phyloP scores from a whole-genome alignment of 306 rosid species.

The Castanea sativa region DNA sequence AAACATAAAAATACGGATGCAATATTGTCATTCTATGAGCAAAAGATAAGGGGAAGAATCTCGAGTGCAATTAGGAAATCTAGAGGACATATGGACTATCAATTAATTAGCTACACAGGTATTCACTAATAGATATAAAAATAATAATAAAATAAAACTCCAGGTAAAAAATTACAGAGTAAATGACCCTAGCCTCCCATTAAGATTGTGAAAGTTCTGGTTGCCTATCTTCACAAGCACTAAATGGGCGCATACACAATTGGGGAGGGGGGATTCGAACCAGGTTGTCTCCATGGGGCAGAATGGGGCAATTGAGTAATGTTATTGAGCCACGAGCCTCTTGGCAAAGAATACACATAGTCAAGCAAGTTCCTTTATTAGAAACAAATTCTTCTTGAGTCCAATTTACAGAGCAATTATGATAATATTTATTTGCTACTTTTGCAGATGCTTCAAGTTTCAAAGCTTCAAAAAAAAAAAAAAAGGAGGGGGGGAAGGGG shows the following conservation, averaged over 20 bases:
- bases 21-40: not conserved
- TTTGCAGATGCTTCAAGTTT: conserved; percentile 7
- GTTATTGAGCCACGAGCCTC: too few species aligned
- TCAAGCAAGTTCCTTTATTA: not conserved
- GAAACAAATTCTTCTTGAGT: not conserved
- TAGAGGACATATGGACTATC: not conserved
- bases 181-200: conserved; percentile 1
- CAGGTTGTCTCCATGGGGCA: too few species aligned
- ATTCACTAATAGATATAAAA: not conserved
- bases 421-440: not conserved
- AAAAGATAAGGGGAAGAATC: not conserved
- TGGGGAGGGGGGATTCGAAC: too few species aligned
- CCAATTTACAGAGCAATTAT: not conserved
- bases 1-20: not conserved
- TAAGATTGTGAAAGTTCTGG: not conserved
- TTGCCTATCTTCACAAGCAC: too few species aligned
- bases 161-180: not conserved
- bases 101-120: not conserved
- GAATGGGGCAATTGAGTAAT: too few species aligned
- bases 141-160: not conserved
- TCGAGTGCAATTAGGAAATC: not conserved
- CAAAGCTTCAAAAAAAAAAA: conserved; percentile 4
- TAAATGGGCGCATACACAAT: too few species aligned
- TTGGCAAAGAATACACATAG: not conserved
- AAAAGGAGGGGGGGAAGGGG: not conserved